phyloP scores from a whole-genome alignment of 345 rosid species.

The Salix dunnii region DNA sequence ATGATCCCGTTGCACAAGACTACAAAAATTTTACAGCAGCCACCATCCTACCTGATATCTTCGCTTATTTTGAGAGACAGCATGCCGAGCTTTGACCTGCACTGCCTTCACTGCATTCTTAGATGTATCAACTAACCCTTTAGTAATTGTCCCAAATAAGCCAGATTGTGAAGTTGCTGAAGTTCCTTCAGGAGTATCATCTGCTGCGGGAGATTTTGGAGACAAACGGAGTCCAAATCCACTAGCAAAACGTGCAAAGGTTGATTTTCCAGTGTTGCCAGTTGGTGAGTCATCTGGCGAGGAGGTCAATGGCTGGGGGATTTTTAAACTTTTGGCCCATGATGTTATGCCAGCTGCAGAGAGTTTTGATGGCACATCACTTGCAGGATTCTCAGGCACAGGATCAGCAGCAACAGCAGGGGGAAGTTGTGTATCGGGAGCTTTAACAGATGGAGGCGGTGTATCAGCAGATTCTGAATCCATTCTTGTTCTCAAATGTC shows the following conservation, averaged over 20 bases:
- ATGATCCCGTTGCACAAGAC: neutral
- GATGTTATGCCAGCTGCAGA: conserved; percentile 57
- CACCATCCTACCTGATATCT: conserved; percentile 61
- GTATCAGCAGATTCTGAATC: conserved; percentile 49
- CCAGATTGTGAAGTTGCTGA: conserved; percentile 49
- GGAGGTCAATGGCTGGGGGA: conserved; percentile 60
- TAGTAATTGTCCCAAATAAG: conserved; percentile 66
- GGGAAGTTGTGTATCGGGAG: conserved; percentile 32
- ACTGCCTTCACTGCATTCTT: conserved; percentile 90
- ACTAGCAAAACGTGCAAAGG: conserved; percentile 71
- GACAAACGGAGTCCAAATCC: conserved; percentile 66
- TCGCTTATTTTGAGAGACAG: conserved; percentile 82
- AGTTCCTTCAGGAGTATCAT: conserved; percentile 47
- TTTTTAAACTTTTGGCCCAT: conserved; percentile 73
- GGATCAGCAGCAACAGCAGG: conserved; percentile 37
- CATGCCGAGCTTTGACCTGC: conserved; percentile 87
- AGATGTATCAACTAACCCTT: conserved; percentile 76
- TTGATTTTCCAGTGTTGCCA: conserved; percentile 53
- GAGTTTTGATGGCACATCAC: conserved; percentile 53
- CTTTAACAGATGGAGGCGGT: conserved; percentile 34
- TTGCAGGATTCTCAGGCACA: conserved; percentile 35
- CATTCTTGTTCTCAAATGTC: conserved; percentile 28
- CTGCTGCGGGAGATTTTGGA: conserved; percentile 59
- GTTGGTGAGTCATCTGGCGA: conserved; percentile 41
- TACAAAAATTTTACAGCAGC: neutral